These are phyloP conservation scores for Glycine latifolia DNA, from an alignment of 306 rosid genomes.

Conservation along the genomic window DNA sequence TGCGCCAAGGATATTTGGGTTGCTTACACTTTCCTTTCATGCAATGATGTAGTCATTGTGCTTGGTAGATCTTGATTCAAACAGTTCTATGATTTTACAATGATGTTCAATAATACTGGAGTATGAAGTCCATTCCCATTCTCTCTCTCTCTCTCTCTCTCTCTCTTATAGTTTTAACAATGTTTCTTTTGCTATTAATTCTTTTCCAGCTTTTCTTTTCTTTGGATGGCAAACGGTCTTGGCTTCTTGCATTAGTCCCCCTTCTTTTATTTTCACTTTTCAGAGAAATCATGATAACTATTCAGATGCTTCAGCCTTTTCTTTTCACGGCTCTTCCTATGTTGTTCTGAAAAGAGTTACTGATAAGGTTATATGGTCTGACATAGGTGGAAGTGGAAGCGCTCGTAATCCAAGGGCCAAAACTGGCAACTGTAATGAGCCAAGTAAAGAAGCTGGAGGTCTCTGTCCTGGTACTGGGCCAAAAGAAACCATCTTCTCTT, in stretches of 20 bases:
- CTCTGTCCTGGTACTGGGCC: slow-evolving; percentile 89
- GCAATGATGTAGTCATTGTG: slow-evolving; percentile 1
- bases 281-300: slow-evolving; percentile 39
- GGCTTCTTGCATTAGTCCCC: slow-evolving; percentile 43
- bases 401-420: slow-evolving; percentile 89
- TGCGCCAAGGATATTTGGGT: too few species aligned
- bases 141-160: too few species aligned
- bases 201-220: slow-evolving; percentile 39
- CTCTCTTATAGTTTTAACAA: too few species aligned
- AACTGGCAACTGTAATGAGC: slow-evolving; percentile 73
- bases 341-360: background rate
- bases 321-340: slow-evolving; percentile 38
- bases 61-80: slow-evolving; percentile 54
- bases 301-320: slow-evolving; percentile 50
- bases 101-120: slow-evolving; percentile 7
- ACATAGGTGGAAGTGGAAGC: slow-evolving; percentile 91
- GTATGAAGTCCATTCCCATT: too few species aligned
- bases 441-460: slow-evolving; percentile 96
- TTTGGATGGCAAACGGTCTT: slow-evolving; percentile 50
- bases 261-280: slow-evolving; percentile 52
- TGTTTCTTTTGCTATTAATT: background rate
- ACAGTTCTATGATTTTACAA: slow-evolving; percentile 8
- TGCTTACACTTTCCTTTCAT: background rate
- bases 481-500: slow-evolving; percentile 75
- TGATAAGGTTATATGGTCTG: slow-evolving; percentile 11